A percentile compares a stretch with the other conserved stretches of the same genome.
These are phyloP conservation scores for Abelmoschus esculentus DNA, from an alignment of 345 rosid genomes.

Conservation along the genomic window DNA sequence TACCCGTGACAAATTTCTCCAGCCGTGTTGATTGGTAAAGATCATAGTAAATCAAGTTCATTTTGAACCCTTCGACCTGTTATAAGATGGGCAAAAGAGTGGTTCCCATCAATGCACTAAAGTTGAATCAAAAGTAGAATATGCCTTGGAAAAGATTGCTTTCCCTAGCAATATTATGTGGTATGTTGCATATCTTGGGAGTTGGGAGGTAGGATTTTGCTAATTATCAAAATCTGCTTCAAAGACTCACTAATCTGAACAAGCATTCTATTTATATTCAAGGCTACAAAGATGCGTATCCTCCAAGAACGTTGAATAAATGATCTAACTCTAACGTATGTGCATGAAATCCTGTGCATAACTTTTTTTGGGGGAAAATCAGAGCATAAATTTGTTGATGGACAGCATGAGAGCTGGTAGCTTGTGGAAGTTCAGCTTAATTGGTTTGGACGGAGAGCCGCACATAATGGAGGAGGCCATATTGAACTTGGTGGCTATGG, in stretches of 20 bases:
- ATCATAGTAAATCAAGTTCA: constrained; percentile 92
- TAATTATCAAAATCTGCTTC: neutral
- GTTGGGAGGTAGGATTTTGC: neutral
- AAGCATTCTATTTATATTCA: neutral
- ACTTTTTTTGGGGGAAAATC: neutral
- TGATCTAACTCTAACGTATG: neutral
- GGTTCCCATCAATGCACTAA: neutral
- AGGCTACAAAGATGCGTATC: neutral
- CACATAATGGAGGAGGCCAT: too few species aligned
- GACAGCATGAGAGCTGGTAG: too few species aligned
- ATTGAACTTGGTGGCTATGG: too few species aligned
- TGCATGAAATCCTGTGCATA: neutral
- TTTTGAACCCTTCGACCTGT: constrained; percentile 94
- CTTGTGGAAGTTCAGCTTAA: too few species aligned
- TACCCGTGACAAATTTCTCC: constrained; percentile 90
- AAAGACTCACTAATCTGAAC: neutral
- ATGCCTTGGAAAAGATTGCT: neutral
- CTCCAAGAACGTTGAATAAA: neutral
- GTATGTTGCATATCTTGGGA: neutral
- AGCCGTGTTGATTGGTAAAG: constrained; percentile 90
- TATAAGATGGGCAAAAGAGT: constrained; percentile 2
- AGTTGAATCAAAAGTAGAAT: neutral
- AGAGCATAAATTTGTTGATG: too few species aligned
- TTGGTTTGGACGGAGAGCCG: too few species aligned
- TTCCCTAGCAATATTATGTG: neutral